phyloP scores from a whole-genome alignment of 2,329 filamentous ascomycete genomes.

The Claviceps arundinis region DNA sequence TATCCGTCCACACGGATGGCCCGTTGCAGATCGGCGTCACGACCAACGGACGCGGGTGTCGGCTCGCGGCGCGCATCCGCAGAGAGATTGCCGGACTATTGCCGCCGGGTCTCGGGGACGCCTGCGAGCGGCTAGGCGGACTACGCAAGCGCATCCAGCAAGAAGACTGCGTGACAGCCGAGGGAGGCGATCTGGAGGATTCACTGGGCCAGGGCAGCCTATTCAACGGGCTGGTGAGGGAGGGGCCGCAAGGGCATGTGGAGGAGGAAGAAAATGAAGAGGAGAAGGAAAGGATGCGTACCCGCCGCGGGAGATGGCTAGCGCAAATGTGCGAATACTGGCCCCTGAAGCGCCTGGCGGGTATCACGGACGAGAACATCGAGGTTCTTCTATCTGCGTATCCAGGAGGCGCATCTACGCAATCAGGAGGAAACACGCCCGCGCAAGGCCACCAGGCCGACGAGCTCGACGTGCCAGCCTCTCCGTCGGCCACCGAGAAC shows the following conservation, averaged over 20 bases:
- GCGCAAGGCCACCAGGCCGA: no score
- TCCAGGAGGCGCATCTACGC: slow-evolving; percentile 37
- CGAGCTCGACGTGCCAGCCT: no score
- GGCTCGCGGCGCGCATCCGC: slow-evolving; percentile 77
- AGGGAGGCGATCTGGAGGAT: slow-evolving; percentile 35
- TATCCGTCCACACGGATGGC: slow-evolving; percentile 80
- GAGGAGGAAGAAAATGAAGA: slow-evolving; percentile 38
- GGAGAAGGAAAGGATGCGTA: slow-evolving; percentile 37
- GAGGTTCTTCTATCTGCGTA: slow-evolving; percentile 66
- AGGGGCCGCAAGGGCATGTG: slow-evolving; percentile 38
- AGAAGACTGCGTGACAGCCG: slow-evolving; percentile 40
- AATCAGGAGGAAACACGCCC: no score
- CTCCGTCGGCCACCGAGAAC: slow-evolving; percentile 13
- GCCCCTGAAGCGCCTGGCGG: slow-evolving; percentile 72
- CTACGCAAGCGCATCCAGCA: slow-evolving; percentile 60
- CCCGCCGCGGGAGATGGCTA: slow-evolving; percentile 79
- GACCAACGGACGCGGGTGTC: slow-evolving; percentile 88
- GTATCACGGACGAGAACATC: slow-evolving; percentile 68
- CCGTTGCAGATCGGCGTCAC: slow-evolving; percentile 92
- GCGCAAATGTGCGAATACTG: slow-evolving; percentile 97
- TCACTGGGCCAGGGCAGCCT: slow-evolving; percentile 61
- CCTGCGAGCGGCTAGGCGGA: slow-evolving; percentile 65
- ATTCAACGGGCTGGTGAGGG: slow-evolving; percentile 73
- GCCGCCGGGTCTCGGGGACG: slow-evolving; percentile 59
- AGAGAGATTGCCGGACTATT: slow-evolving; percentile 75